Evolutionary conservation across 768 basidiomycete genomes (phyloP).

Genomic region (Gloeopeniophorella convolvens): DNA sequence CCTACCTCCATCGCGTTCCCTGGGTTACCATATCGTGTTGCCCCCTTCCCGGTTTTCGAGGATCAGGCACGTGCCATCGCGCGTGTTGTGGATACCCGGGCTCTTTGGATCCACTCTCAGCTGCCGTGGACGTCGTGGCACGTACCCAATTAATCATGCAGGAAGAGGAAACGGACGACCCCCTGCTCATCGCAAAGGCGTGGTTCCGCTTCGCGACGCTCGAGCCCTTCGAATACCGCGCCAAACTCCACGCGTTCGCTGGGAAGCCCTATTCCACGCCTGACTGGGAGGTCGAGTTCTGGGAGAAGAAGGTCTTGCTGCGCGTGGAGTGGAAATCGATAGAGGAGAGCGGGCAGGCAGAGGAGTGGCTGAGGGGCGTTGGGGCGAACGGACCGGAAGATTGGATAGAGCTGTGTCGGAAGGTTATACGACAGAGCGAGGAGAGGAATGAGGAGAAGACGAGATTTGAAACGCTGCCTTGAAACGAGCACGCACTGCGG

Average conservation of each 20-base stretch:
- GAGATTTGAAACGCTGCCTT: neutral
- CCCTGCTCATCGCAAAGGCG: constrained; percentile 38
- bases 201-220: constrained; percentile 49
- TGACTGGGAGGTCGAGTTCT: constrained; percentile 56
- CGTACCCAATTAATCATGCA: constrained; percentile 24
- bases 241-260: constrained; percentile 47
- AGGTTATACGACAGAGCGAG: constrained; percentile 29
- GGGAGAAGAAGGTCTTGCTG: constrained; percentile 39
- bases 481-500: too few species aligned
- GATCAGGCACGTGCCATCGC: constrained; percentile 64
- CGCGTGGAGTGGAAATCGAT: constrained; percentile 53
- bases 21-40: constrained; percentile 50
- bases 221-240: constrained; percentile 66
- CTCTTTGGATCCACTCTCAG: constrained; percentile 41
- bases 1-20: constrained; percentile 56
- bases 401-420: constrained; percentile 49
- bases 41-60: constrained; percentile 74
- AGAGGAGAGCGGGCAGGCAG: constrained; percentile 49
- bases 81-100: constrained; percentile 47
- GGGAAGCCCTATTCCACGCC: constrained; percentile 33
- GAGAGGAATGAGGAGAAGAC: constrained; percentile 15
- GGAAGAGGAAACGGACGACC: constrained; percentile 26
- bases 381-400: constrained; percentile 50
- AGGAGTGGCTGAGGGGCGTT: constrained; percentile 56
- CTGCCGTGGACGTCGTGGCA: constrained; percentile 42